A percentile compares a stretch with the other conserved stretches of the same genome.
phyloP scores from a whole-genome alignment of 192 early-diverging fungal genomes.

The Funneliformis geosporum region DNA sequence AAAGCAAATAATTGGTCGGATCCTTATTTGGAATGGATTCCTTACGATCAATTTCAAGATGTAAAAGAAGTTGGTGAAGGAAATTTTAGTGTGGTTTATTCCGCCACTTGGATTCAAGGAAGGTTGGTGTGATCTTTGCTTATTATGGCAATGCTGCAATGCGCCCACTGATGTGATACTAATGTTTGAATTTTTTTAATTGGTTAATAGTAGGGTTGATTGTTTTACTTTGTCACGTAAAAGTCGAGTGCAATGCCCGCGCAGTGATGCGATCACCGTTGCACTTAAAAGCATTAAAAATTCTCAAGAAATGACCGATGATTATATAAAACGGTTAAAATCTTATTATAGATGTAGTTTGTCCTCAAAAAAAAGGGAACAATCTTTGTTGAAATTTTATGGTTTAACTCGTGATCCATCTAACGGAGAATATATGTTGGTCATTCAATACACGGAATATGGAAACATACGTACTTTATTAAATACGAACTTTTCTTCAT shows the following conservation, averaged over 20 bases:
- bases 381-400: constrained; percentile 3
- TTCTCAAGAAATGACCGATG: constrained; percentile 7
- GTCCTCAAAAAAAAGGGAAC: neutral
- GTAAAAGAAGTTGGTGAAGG: constrained; percentile 1
- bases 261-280: neutral
- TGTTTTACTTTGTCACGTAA: neutral
- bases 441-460: neutral
- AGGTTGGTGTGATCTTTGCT: too few species aligned
- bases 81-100: neutral
- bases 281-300: constrained; percentile 14
- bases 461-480: constrained; percentile 6
- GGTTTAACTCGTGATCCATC: neutral
- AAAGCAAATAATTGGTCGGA: constrained; percentile 10
- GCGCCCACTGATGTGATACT: too few species aligned
- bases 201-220: neutral
- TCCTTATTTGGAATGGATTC: constrained; percentile 26
- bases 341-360: neutral
- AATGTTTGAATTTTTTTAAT: too few species aligned
- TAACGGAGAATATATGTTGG: neutral
- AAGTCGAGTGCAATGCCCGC: neutral
- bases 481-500: neutral
- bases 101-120: constrained; percentile 12
- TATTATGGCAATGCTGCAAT: too few species aligned
- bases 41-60: constrained; percentile 12
- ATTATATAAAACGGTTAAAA: constrained; percentile 4